Evolutionary conservation across 306 rosid genomes (phyloP).

Genomic region (Rosa rugosa): DNA sequence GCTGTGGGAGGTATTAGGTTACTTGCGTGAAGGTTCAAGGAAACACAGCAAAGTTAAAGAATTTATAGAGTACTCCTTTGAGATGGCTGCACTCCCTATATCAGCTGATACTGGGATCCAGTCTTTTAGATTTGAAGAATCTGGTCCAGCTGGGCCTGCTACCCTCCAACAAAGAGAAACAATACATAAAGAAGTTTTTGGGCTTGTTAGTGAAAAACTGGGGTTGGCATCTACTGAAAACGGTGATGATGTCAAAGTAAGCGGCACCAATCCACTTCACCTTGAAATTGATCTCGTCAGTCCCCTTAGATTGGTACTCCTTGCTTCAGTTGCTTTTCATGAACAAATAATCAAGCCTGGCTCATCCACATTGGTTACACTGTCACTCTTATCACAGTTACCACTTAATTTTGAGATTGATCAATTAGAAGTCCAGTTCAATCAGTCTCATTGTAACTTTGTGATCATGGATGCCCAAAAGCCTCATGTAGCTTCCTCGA

Average conservation of each 20-base stretch:
- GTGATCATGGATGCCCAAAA: slow-evolving; percentile 56
- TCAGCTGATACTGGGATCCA: slow-evolving; percentile 53
- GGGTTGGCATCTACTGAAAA: slow-evolving; percentile 42
- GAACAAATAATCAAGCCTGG: slow-evolving; percentile 83
- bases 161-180: slow-evolving; percentile 60
- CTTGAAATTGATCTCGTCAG: slow-evolving; percentile 90
- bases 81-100: slow-evolving; percentile 91
- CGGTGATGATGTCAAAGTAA: slow-evolving; percentile 45
- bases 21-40: slow-evolving; percentile 80
- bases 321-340: slow-evolving; percentile 93
- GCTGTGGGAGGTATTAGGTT: slow-evolving; percentile 92
- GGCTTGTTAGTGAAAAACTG: slow-evolving; percentile 51
- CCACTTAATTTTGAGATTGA: slow-evolving; percentile 73
- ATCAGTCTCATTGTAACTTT: slow-evolving; percentile 80
- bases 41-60: slow-evolving; percentile 61
- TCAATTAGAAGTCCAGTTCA: slow-evolving; percentile 85
- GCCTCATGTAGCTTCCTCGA: slow-evolving; percentile 36
- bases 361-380: slow-evolving; percentile 52
- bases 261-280: slow-evolving; percentile 55
- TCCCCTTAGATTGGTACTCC: slow-evolving; percentile 87
- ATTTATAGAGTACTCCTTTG: slow-evolving; percentile 89
- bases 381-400: slow-evolving; percentile 80
- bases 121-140: slow-evolving; percentile 51
- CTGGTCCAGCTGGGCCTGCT: slow-evolving; percentile 83
- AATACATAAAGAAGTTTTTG: slow-evolving; percentile 75